Evolutionary conservation across 1,284 basidiomycete species (phyloP), one percentile per base, ranked within the genome.

Genomic region (Puccinia hordei): DNA sequence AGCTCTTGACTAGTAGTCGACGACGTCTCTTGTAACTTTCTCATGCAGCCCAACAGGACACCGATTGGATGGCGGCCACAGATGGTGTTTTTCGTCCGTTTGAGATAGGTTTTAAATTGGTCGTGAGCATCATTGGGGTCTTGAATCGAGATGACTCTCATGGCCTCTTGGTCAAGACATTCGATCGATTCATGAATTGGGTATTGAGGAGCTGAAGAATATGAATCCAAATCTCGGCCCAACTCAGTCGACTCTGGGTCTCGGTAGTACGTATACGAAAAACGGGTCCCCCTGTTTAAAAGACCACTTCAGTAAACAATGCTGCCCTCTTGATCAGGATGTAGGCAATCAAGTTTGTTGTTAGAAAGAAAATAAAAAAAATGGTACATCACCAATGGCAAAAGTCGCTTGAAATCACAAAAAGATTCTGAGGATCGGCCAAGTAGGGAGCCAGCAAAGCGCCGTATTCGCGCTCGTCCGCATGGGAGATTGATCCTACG

Each of bases 11-110:
- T 83, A 59, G 81, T 79, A 22, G 78, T 84, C 73, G 87, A 86
- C 22, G 12, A 22, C 55, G 88, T 86, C 69, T 86, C 86, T 84
- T 93, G 90, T 38, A 95, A 85, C 6, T 87, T 86, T 0, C 89
- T 84, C 51, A 98, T 85, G 1, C 94, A 91, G 5, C 91, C 92
- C 5, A 99, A 87, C 5, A 99, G 87, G 0, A 98, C 92, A 0
- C 94, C 93, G 81, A 99, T 98, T 0, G 97, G 95, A 84, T 98
- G 94, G 72, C 95, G 88, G 0, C 97, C 96, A 68, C 97, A 99
- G 61, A 99, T 96, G 0, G 97, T 99, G 86, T 99, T 99, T 87
- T 92, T 90, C 24, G 96, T 98, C 81, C 88, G 86, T 22, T 87
- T 85, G 1, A 99, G 88, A 85, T 99, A 98, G 8, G 88, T 86